Conservation (phyloP, 306 rosid genomes). For the Dalbergia cochinchinensis region DNA sequence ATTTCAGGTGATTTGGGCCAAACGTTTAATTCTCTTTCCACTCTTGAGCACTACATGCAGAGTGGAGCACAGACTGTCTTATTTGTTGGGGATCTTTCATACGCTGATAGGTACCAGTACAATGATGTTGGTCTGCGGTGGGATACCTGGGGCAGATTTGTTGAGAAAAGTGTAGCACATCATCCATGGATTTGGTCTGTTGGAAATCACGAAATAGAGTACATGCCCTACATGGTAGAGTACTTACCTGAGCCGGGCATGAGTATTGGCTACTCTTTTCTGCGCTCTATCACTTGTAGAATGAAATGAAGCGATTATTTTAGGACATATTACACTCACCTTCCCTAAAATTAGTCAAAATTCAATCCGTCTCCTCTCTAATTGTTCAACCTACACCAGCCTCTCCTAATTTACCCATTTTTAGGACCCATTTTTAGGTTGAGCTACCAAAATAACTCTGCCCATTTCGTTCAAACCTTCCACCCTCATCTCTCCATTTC, state of each 20-base stretch:
- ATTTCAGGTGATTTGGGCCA: constrained; percentile 97
- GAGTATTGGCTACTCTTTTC: constrained; percentile 23
- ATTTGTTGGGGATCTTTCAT: constrained; percentile 92
- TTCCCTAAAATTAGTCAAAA: too few relatives aligned
- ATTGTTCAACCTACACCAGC: too few relatives aligned
- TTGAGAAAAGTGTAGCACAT: constrained; percentile 83
- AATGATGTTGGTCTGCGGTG: constrained; percentile 88
- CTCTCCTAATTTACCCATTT: too few relatives aligned
- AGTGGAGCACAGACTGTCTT: constrained; percentile 88
- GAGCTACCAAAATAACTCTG: too few relatives aligned
- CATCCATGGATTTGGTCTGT: constrained; percentile 94
- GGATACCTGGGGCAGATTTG: constrained; percentile 93
- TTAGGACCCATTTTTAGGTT: too few relatives aligned
- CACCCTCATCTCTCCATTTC: too few relatives aligned
- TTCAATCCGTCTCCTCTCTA: too few relatives aligned
- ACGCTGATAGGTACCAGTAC: constrained; percentile 86
- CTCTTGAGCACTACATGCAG: constrained; percentile 86
- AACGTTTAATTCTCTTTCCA: constrained; percentile 92
- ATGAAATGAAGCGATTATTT: constrained; percentile 12
- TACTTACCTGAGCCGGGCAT: constrained; percentile 31
- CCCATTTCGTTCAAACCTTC: too few relatives aligned
- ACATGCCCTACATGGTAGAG: constrained; percentile 87
- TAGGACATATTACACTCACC: too few relatives aligned
- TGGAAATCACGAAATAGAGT: constrained; percentile 96
- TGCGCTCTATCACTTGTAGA: constrained; percentile 11